Base-by-base conservation (phyloP, 768 basidiomycete species). In the Serpula lacrymans region DNA sequence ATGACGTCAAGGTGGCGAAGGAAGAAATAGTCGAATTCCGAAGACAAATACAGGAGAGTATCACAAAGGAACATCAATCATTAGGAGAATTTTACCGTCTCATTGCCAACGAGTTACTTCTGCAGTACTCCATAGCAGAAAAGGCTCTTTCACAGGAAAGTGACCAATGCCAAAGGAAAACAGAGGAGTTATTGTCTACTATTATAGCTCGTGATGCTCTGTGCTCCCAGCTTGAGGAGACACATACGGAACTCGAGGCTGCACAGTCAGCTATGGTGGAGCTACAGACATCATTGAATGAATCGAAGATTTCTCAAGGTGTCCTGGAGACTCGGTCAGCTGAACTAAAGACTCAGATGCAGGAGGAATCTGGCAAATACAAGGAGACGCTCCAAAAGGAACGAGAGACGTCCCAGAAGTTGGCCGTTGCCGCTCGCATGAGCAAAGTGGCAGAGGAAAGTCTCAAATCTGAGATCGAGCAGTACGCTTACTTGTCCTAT, bases 381-480 rank as follows among this genome's bases (percentile, higher is more conserved):
- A 63, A 69, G 40, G 47, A 49, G 5, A 51, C 60, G 0, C 39
- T 77, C 46, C 67, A 69, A 42, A 74, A 69, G 42, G 77, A 80
- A 37, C 69, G 64, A 28, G 68, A 78, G 20, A 47, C 64, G 0
- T 53, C 66, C 7, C 71, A 77, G 43, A 67, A 74, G 17, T 58
- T 86, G 26, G 70, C 72, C 0, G 57, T 57, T 12, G 67, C 75
- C 5, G 55, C 82, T 24, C 72, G 78, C 46, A 75, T 77, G 61
- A 69, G 63, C 45, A 74, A 78, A 48, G 72, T 73, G 46, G 78
- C 82, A 4, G 87, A 92, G 55, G 80, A 80, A 23, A 75, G 72
- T 4, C 68, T 93, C 39, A 71, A 77, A 24, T 71, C 71, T 20
- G 88, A 92, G 46, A 69, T 88, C 30, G 76, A 82, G 25, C 67